phyloP scores from a whole-genome alignment of 306 rosid species.

The Dryas alaskensis region DNA sequence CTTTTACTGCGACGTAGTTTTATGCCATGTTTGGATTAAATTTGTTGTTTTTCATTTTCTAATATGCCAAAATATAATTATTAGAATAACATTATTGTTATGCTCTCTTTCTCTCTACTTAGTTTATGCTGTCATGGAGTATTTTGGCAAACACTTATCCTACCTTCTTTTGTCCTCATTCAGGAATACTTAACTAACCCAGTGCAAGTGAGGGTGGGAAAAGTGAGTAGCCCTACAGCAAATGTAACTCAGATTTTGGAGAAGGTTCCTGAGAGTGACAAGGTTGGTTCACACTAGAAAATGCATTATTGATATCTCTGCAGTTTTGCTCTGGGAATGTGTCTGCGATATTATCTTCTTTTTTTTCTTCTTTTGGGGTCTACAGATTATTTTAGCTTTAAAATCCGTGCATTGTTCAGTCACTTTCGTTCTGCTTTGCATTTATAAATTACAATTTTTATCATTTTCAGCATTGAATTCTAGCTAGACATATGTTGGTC shows the following conservation, averaged over 20 bases:
- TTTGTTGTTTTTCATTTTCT: neutral
- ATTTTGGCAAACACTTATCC: neutral
- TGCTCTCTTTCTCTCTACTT: neutral
- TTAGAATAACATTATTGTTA: neutral
- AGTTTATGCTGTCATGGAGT: neutral
- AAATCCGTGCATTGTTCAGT: neutral
- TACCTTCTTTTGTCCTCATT: slow-evolving; percentile 15
- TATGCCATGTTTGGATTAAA: neutral
- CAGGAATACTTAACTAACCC: slow-evolving; percentile 79
- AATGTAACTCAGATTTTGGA: slow-evolving; percentile 75
- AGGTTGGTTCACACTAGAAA: slow-evolving; percentile 40
- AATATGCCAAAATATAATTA: neutral
- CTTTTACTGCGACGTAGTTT: neutral
- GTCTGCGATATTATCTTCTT: neutral
- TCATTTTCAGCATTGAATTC: neutral
- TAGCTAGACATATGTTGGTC: neutral
- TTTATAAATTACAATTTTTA: neutral
- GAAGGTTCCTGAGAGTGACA: slow-evolving; percentile 70
- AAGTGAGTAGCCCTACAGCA: slow-evolving; percentile 90
- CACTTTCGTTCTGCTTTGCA: neutral
- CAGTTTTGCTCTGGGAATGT: neutral
- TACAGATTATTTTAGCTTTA: neutral
- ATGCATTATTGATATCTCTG: neutral
- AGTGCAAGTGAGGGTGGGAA: slow-evolving; percentile 81
- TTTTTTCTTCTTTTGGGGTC: neutral